Evolutionary conservation across 345 rosid genomes (phyloP), one percentile per base, ranked within the genome.

Genomic region (Aquilaria yunnanensis): DNA sequence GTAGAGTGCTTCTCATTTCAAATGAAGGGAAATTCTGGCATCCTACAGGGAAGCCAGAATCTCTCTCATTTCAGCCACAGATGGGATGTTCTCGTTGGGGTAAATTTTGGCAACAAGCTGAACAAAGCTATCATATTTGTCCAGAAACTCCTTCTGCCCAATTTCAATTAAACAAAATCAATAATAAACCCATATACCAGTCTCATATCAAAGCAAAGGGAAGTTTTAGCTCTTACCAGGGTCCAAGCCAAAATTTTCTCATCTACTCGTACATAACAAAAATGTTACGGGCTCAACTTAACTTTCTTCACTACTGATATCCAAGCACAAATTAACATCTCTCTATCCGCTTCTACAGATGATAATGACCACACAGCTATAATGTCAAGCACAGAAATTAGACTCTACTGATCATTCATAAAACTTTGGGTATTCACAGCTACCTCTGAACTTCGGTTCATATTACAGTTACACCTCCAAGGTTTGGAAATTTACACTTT

Each of bases 111-210:
- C 89, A 57, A 88, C 84, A 1, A 82, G 81, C 74, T 85, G 93
- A 14, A 74, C 97, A 51, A 86, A 90, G 72, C 89, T 82, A 59
- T 90, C 97, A 49, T 90, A 85, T 80, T 90, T 90, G 82, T 87
- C 96, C 78, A 85, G 67, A 68, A 87, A 90, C 64, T 90, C 97
- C 71, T 87, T 85, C 92, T 90, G 96, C 48, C 69, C 70, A 67
- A 54, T 57, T n/a, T 12, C 30, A 31, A 50, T 53, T 12, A 45
- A 56, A 47, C 23, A 47, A 31, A 31, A 47, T 5, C 14, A 16
- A 54, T 54, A 11, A 54, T 12, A 3, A 54, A 54, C 32, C 43
- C 43, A 37, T 7, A 37, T 23, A 23, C 23, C 23, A 23, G 23
- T 23, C 32, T 14, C 11, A 10, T 47, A 32, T 46, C 60, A 47